A percentile compares a stretch with the other conserved stretches of the same genome.
Evolutionary conservation across 106 monocot species (phyloP).

Genomic region (Dendrobium huoshanense): DNA sequence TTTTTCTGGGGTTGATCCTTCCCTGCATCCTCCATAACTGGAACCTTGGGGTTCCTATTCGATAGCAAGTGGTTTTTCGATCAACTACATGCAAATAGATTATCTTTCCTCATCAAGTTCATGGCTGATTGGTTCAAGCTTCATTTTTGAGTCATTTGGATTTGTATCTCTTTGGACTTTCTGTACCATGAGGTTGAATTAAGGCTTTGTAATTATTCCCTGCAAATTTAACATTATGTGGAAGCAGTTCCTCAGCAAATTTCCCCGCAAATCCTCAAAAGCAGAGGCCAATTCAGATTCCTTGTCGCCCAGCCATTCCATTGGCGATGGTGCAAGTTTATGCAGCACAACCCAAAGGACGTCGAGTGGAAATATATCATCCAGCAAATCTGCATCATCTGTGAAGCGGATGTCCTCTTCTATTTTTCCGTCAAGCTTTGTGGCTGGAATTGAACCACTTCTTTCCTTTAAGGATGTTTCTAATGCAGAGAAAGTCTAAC

Average conservation of each 20-base stretch:
- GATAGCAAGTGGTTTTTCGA: not conserved
- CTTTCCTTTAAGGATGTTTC: slow-evolving; percentile 70
- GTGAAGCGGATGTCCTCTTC: slow-evolving; percentile 71
- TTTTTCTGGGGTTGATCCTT: not conserved
- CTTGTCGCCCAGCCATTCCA: slow-evolving; percentile 10
- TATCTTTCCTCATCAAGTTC: not conserved
- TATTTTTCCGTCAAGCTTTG: slow-evolving; percentile 67
- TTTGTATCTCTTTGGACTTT: not conserved
- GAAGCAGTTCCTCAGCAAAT: slow-evolving; percentile 78
- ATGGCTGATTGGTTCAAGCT: not conserved
- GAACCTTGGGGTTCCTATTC: not conserved
- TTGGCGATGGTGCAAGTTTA: slow-evolving; percentile 11
- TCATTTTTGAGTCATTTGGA: not conserved
- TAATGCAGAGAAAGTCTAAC: slow-evolving; percentile 46
- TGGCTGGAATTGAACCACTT: slow-evolving; percentile 71
- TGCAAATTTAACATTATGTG: slow-evolving; percentile 43
- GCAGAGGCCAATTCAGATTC: slow-evolving; percentile 21
- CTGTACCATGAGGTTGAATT: not conserved
- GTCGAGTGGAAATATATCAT: slow-evolving; percentile 21
- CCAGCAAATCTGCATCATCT: slow-evolving; percentile 13
- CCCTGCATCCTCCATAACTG: not conserved
- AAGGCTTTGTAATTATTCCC: not conserved
- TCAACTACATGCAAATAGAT: not conserved
- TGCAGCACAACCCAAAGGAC: slow-evolving; percentile 18
- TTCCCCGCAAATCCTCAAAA: slow-evolving; percentile 53